These are phyloP conservation scores for Diutina rugosa DNA, from an alignment of 1,139 yeast genomes.

Conservation along the genomic window DNA sequence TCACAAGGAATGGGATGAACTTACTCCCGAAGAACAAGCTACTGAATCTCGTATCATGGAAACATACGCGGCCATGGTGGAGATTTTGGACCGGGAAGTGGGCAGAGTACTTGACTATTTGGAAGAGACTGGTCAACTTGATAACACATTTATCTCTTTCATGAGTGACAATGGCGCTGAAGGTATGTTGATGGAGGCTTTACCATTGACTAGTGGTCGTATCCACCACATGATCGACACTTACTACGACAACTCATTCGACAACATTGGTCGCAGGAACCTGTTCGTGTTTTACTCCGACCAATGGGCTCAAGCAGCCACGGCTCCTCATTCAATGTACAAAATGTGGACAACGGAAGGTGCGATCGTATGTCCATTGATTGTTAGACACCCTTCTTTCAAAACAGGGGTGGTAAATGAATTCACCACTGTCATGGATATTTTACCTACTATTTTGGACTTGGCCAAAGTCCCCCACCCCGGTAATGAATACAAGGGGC, in stretches of 20 bases:
- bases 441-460: conserved; percentile 39
- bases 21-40: conserved; percentile 19
- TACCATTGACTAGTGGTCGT: conserved; percentile 23
- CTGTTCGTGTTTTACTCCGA: conserved; percentile 43
- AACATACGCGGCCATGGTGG: conserved; percentile 52
- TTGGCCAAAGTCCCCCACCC: conserved; percentile 34
- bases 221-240: conserved; percentile 15
- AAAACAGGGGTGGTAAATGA: conserved; percentile 17
- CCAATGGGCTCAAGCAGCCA: conserved; percentile 54
- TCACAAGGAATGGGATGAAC: conserved; percentile 27
- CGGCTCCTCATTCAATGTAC: conserved; percentile 4
- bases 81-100: conserved; percentile 32
- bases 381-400: conserved; percentile 26
- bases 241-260: conserved; percentile 28
- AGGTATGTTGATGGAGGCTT: conserved; percentile 43
- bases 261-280: conserved; percentile 34
- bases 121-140: conserved; percentile 26
- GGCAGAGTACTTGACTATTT: conserved; percentile 32
- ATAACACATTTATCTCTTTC: conserved; percentile 39
- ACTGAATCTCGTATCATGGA: conserved; percentile 36
- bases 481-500: conserved; percentile 21
- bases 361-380: conserved; percentile 41
- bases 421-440: conserved; percentile 47
- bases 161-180: conserved; percentile 55
- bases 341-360: conserved; percentile 22